Conservation (phyloP, 768 basidiomycete genomes). For the Pleurotus giganteus region DNA sequence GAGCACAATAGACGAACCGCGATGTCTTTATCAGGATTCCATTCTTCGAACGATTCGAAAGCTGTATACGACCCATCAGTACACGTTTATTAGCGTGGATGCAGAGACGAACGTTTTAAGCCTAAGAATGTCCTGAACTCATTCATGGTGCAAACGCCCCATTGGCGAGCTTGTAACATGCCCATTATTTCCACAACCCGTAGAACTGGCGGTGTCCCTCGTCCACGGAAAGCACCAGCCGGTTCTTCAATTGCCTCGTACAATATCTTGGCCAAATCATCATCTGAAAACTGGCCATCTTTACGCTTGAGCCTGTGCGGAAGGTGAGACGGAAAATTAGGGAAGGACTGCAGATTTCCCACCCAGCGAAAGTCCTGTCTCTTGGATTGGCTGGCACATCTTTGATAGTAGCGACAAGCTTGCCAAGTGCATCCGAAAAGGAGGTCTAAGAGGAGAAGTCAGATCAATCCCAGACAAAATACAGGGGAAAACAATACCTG, state of each 20-base stretch:
- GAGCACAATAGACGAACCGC: constrained; percentile 26
- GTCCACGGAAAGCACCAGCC: constrained; percentile 47
- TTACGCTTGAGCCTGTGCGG: constrained; percentile 40
- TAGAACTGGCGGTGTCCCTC: constrained; percentile 44
- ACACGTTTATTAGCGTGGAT: not conserved
- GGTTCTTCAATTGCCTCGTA: constrained; percentile 42
- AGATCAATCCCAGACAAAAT: not conserved
- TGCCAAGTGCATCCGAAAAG: constrained; percentile 18
- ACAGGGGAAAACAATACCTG: constrained; percentile 20
- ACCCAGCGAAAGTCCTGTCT: constrained; percentile 48
- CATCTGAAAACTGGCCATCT: constrained; percentile 50
- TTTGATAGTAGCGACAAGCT: constrained; percentile 15
- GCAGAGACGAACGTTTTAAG: constrained; percentile 32
- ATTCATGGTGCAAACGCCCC: constrained; percentile 59
- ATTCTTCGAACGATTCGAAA: constrained; percentile 50
- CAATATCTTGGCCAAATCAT: constrained; percentile 46
- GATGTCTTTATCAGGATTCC: constrained; percentile 47
- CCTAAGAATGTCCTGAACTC: constrained; percentile 53
- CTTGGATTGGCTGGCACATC: constrained; percentile 20
- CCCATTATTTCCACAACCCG: constrained; percentile 55
- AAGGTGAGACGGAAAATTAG: not conserved
- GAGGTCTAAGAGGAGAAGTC: constrained; percentile 17
- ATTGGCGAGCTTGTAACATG: constrained; percentile 49
- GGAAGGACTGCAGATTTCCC: constrained; percentile 11
- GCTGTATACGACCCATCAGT: constrained; percentile 18